Evolutionary conservation across 306 rosid species (phyloP), one percentile per base, ranked within the genome.

Genomic region (Malus orientalis): DNA sequence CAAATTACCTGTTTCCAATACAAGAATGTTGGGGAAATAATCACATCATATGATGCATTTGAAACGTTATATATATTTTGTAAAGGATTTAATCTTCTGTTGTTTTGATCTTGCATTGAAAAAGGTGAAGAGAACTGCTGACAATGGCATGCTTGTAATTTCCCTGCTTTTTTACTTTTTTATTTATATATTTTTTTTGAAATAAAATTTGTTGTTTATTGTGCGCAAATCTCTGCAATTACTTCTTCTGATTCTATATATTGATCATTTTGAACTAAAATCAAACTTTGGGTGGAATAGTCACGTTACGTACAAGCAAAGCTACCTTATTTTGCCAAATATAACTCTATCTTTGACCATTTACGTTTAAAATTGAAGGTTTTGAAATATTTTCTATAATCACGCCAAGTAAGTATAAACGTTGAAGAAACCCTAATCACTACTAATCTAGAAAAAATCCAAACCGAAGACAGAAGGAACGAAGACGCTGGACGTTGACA

Each of bases 1-100:
- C 81, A 75, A 75, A 75, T 82, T 36, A 51, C 67, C 42, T 81
- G 59, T 62, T 83, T 78, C 65, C 70, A 73, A 85, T 79, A 76
- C 76, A 84, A 79, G 65, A 63, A 76, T 79, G 67, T 42, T 77
- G 86, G 84, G 82, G 82, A 80, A 84, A 79, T 73, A 74, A 73
- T 71, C 19, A 49, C 16, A 15, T 49, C 45, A 9, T 81, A 44
- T 63, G 81, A 66, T 51, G 70, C 79, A 42, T 80, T 13, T 70
- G 72, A 85, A 82, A 82, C 82, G 78, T 78, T 59, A 73, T 81
- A 79, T 49, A 15, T 49, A 74, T 42, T 79, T 79, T 93, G 90
- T 89, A 89, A 86, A 87, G 86, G 79, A 74, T 81, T 76, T 82
- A 77, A 68, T 69, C 61, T 40, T 70, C 44, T 80, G 80, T 67